Conservation (phyloP, 1,139 yeast species). For the Hansenula lynferdii region DNA sequence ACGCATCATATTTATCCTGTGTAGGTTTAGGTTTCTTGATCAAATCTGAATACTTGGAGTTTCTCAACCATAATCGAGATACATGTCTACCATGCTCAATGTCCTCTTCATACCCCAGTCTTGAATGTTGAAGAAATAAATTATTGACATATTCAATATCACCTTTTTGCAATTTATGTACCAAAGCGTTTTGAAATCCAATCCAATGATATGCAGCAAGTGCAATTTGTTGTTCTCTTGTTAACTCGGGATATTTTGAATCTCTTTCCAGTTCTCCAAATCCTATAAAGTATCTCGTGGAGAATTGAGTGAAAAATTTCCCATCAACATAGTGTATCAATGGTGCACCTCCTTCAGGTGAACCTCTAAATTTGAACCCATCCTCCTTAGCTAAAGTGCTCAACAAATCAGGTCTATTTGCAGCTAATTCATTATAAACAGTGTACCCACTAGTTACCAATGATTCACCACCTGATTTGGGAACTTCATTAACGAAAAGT, state of each 20-base stretch:
- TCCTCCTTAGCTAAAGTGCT: not conserved
- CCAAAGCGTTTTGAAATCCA: slow-evolving; percentile 4
- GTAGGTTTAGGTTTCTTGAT: slow-evolving; percentile 1
- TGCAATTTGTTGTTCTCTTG: slow-evolving; percentile 1
- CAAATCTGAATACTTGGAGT: not conserved
- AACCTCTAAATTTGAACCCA: slow-evolving; percentile 4
- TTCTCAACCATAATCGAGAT: slow-evolving; percentile 6
- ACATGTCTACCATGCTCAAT: slow-evolving; percentile 3
- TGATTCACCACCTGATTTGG: slow-evolving; percentile 4
- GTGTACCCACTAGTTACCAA: slow-evolving; percentile 3
- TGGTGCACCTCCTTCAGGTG: not conserved
- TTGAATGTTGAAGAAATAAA: slow-evolving; percentile 4
- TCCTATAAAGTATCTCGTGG: slow-evolving; percentile 4
- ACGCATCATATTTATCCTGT: not conserved
- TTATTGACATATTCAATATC: slow-evolving; percentile 6
- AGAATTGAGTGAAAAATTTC: not conserved
- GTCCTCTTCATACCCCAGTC: slow-evolving; percentile 4
- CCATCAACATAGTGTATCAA: slow-evolving; percentile 2
- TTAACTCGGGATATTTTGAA: not conserved
- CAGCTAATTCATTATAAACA: slow-evolving; percentile 4
- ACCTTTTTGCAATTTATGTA: slow-evolving; percentile 4
- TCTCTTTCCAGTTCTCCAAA: slow-evolving; percentile 4
- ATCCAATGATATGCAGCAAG: slow-evolving; percentile 5
- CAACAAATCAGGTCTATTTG: slow-evolving; percentile 3
- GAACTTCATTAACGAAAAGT: slow-evolving; percentile 2